Evolutionary conservation across 2,329 filamentous ascomycete species (phyloP), one percentile per base, ranked within the genome.

Genomic region (Graphilbum ipis-grandicollis): DNA sequence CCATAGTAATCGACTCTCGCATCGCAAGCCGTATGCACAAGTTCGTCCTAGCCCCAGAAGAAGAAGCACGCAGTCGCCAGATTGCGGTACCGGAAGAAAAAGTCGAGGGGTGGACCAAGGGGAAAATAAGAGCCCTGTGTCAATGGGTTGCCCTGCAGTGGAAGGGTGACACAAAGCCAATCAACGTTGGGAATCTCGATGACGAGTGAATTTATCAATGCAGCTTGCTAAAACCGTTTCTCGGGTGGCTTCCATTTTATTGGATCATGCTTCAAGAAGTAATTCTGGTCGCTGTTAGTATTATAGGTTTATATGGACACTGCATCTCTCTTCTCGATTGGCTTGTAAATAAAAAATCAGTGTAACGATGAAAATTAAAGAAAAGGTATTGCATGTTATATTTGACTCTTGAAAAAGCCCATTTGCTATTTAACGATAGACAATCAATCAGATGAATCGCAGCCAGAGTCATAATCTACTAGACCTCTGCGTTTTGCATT

Each of bases 1-100:
- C 75, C 10, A 62, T 94, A 36, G 74, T 80, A 2, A 52, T 93
- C 9, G 86, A 98, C 52, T 59, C 71, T 12, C 69, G 86, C 28
- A 75, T 94, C 43, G 71, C 70, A 5, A 65, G 66, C 48, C 74
- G 83, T 37, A 94, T 96, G 88, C 68, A 79, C 39, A 71, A 71
- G 37, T 92, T 90, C 49, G 68, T 79, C 51, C 58, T 93, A 19
- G 60, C 56, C 12, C 59, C 69, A 0, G 79, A 80, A 40, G 77
- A 85, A 26, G 80, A 86, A 53, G 69, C 67, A 26, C 67, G 74
- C 39, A 77, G 77, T 1, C 61, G 65, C 33, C 58, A 60, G 39
- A 71, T 85, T 37, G 63, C 64, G 21, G 65, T 79, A 13, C 69
- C 74, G 0, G 68, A 77, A 53, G 73, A 77, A 48, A 75, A 81